Percentiles rank a stretch among this genome's conserved stretches.
These are phyloP conservation scores for Oxyria digyna DNA, from an alignment of 148 eudicot genomes.

Conservation along the genomic window DNA sequence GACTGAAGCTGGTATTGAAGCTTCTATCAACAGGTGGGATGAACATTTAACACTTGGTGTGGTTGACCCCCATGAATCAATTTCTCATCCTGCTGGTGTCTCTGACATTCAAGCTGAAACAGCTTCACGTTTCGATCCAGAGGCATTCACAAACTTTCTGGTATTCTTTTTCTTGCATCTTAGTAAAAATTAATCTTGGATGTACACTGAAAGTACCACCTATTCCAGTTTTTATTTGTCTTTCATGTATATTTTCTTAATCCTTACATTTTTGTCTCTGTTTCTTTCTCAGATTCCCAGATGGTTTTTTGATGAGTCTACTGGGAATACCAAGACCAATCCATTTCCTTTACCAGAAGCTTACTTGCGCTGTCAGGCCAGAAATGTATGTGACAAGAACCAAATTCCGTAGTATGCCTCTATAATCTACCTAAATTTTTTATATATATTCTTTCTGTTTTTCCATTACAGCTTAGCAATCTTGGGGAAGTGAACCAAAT, in stretches of 20 bases:
- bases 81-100: constrained; percentile 91
- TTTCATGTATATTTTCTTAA: not conserved
- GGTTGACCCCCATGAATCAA: constrained; percentile 93
- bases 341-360: constrained; percentile 86
- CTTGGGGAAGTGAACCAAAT: constrained; percentile 77
- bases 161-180: constrained; percentile 23
- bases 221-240: not conserved
- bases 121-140: constrained; percentile 71
- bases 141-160: constrained; percentile 85
- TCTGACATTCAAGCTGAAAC: constrained; percentile 95
- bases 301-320: constrained; percentile 65
- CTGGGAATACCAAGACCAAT: constrained; percentile 70
- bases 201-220: not conserved
- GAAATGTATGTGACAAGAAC: constrained; percentile 34
- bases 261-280: not conserved
- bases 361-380: constrained; percentile 67
- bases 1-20: constrained; percentile 73
- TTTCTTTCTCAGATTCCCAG: constrained; percentile 55
- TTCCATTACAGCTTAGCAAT: constrained; percentile 38
- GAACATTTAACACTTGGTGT: constrained; percentile 76
- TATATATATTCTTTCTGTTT: not conserved
- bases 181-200: not conserved
- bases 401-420: not conserved
- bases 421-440: not conserved
- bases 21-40: constrained; percentile 80